Evolutionary conservation across 345 rosid species (phyloP).

Genomic region (Hibiscus syriacus): DNA sequence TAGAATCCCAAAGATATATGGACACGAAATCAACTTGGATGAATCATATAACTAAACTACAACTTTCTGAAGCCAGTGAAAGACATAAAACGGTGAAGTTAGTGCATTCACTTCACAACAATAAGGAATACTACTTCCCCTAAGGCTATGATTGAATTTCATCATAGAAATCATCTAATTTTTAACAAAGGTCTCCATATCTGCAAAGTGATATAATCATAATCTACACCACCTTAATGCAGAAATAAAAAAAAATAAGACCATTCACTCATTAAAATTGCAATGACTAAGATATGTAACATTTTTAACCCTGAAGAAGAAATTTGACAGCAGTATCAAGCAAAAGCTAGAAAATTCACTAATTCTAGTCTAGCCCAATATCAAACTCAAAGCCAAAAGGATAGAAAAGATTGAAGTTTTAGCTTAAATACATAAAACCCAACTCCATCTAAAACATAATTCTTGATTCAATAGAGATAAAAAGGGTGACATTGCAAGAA

Average conservation of each 20-base stretch:
- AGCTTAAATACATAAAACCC: neutral
- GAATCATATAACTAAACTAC: neutral
- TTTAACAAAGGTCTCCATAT: neutral
- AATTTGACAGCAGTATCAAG: neutral
- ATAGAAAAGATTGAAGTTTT: too few relatives aligned
- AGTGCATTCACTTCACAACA: neutral
- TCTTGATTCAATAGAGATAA: neutral
- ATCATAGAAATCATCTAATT: neutral
- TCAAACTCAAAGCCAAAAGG: neutral
- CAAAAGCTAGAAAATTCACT: neutral
- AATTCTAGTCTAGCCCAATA: neutral
- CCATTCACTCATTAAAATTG: neutral
- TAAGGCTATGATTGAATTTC: neutral
- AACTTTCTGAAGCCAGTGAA: neutral
- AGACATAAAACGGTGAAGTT: neutral
- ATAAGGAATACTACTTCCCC: neutral
- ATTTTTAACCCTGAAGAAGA: neutral
- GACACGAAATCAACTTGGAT: neutral
- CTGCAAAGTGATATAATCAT: neutral
- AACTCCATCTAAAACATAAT: neutral
- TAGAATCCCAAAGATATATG: neutral
- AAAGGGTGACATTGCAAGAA: neutral
- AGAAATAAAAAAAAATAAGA: neutral
- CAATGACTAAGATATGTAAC: neutral
- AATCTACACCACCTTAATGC: neutral